Evolutionary conservation across 2,329 filamentous ascomycete species (phyloP), one percentile per base, ranked within the genome.

Genomic region (Cladosporium sphaerospermum): DNA sequence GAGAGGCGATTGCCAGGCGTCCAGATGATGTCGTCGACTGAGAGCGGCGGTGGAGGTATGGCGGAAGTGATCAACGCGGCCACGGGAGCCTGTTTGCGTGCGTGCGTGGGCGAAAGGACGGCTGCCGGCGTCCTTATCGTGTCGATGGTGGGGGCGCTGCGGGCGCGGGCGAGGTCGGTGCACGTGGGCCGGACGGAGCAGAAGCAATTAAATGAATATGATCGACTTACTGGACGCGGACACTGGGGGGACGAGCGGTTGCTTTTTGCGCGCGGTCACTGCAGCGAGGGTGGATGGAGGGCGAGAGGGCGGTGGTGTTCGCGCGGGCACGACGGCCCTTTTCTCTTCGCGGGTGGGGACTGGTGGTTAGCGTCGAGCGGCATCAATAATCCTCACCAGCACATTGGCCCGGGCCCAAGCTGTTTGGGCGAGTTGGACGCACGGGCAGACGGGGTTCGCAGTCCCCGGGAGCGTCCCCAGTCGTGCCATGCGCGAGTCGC

Each of bases 331-430:
- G 48, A 44, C 48, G 48, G 48, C 40, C 48, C 48, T 51, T 51
- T 51, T 51, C 48, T 51, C 40, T 43, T 34, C 39, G 40, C 39
- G 48, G 40, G 48, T 51, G 48, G 48, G 39, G 48, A 51, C 48
- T 14, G 36, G 8, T 32, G 44, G 14, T 51, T 51, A 51, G 48
- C 48, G 48, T 51, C 33, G 39, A 50, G 41, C 48, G 48, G 48
- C 48, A 51, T 51, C 48, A 51, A 51, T 51, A 51, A 51, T 51
- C 48, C 48, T 51, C 34, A 44, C 48, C 40, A 51, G 32, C 48
- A 51, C 48, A 51, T 51, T 51, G 48, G 48, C 48, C 48, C 40
- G 16, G 45, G 45, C 32, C 45, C 45, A 39, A 23, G 45, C 45
- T 34, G 48, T 37, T 51, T 50, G 14, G 34, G 37, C 46, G 41